phyloP scores from a whole-genome alignment of 257 asterid genomes.

The Gynochthodes officinalis region DNA sequence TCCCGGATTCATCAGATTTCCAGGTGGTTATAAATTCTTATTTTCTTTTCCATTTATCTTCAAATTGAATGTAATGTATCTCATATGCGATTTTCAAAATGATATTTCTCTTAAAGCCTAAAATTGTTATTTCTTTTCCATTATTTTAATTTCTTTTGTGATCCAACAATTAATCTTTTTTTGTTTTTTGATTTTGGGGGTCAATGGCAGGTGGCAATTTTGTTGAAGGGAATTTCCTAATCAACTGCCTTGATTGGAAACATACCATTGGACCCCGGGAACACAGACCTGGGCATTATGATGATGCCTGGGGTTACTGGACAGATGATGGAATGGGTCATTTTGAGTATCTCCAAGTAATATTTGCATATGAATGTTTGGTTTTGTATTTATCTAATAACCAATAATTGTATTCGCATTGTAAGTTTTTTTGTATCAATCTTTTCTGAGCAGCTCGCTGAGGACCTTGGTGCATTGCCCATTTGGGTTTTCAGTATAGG shows the following conservation, averaged over 20 bases:
- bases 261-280: conserved; percentile 94
- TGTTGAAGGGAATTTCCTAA: conserved; percentile 84
- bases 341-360: conserved; percentile 78
- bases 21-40: conserved; percentile 55
- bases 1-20: conserved; percentile 87
- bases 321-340: conserved; percentile 98
- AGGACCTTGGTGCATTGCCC: conserved; percentile 83
- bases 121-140: too few relatives aligned
- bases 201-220: conserved; percentile 90
- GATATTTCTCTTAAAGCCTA: too few relatives aligned
- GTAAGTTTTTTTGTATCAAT: background rate
- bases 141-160: too few relatives aligned
- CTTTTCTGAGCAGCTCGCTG: conserved; percentile 68
- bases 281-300: conserved; percentile 90
- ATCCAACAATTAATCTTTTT: too few relatives aligned
- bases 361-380: too few relatives aligned
- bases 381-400: too few relatives aligned
- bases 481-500: conserved; percentile 97
- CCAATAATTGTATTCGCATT: too few relatives aligned
- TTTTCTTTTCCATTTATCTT: background rate
- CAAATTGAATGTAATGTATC: too few relatives aligned
- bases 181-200: too few relatives aligned
- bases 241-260: conserved; percentile 90
- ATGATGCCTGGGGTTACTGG: conserved; percentile 97
- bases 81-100: too few relatives aligned